These are phyloP conservation scores for Nitzschia putrida DNA, from an alignment of 108 stramenopile genomes.

Conservation along the genomic window DNA sequence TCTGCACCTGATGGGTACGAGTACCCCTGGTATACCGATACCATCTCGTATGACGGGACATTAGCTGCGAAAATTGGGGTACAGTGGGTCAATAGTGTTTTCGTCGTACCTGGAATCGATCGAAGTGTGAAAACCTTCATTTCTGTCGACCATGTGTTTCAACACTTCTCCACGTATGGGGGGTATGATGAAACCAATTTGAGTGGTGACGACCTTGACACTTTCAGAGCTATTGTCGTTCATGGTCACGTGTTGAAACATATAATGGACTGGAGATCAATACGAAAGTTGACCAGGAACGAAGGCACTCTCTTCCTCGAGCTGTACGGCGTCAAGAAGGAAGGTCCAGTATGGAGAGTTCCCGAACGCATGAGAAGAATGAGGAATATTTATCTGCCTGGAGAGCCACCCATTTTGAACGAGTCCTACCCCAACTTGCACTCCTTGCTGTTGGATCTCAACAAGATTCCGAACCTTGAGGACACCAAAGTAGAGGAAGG, in stretches of 20 bases:
- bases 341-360: conserved; percentile 7
- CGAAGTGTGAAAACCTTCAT: background rate
- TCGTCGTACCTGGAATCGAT: no score
- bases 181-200: background rate
- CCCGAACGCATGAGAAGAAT: conserved; percentile 5
- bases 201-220: no score
- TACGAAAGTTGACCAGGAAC: background rate
- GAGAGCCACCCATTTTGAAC: background rate
- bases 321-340: conserved; percentile 12
- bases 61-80: no score
- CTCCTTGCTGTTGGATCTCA: conserved; percentile 9
- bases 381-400: background rate
- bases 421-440: conserved; percentile 8
- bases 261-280: background rate
- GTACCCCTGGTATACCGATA: no score
- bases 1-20: no score
- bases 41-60: no score
- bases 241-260: conserved; percentile 15
- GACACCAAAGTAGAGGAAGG: background rate
- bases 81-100: no score
- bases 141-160: conserved; percentile 1
- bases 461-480: conserved; percentile 21
- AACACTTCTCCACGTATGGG: conserved; percentile 14
- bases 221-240: background rate
- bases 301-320: conserved; percentile 21